Conservation (phyloP, 129 eudicot genomes). For the Artemisia argyi region DNA sequence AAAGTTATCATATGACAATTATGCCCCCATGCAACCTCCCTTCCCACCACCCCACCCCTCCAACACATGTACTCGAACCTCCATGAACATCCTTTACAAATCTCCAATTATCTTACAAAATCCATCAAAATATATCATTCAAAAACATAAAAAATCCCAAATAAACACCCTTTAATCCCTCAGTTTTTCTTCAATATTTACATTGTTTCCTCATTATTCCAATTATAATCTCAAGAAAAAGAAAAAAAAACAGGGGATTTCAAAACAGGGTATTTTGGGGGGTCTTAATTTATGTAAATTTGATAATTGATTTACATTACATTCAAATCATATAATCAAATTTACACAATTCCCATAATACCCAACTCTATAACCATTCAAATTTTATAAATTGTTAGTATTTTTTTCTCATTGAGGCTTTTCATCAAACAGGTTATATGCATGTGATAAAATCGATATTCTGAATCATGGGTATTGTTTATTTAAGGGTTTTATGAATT, state of each 20-base stretch:
- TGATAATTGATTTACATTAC: not conserved
- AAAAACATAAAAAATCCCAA: not conserved
- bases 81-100: too few relatives aligned
- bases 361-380: not conserved
- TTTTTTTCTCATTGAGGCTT: slow-evolving; percentile 27
- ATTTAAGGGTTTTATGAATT: not conserved
- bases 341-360: not conserved
- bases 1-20: too few relatives aligned
- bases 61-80: too few relatives aligned
- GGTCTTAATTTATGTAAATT: not conserved
- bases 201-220: not conserved
- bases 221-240: not conserved
- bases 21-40: too few relatives aligned
- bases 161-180: not conserved
- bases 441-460: slow-evolving; percentile 13
- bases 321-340: not conserved
- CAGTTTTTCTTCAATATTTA: not conserved
- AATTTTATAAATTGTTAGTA: not conserved
- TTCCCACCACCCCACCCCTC: too few relatives aligned
- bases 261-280: not conserved
- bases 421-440: slow-evolving; percentile 31
- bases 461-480: not conserved
- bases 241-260: slow-evolving; percentile 3
- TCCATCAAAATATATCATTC: not conserved
- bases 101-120: too few relatives aligned